Conservation (phyloP, 106 monocot genomes). For the Dendrobium officinale region DNA sequence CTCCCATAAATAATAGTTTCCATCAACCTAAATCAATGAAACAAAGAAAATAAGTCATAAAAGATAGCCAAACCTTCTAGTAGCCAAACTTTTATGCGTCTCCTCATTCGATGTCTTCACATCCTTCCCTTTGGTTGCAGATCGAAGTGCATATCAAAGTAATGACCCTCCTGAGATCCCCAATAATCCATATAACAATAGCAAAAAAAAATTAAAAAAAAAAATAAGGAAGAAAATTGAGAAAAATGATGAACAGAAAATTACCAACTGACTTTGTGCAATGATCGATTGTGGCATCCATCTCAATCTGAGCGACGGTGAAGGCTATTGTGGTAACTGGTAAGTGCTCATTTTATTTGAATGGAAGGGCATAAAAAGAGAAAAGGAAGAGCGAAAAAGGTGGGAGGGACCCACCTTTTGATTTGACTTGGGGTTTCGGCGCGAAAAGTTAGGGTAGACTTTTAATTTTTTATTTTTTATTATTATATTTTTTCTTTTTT, state of each 20-base stretch:
- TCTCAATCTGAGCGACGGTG: background rate
- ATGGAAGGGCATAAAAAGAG: background rate
- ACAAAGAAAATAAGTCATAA: background rate
- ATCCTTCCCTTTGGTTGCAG: constrained; percentile 22
- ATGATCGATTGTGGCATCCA: background rate
- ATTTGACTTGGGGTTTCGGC: background rate
- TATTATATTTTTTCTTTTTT: too few species aligned
- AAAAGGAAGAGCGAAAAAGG: background rate
- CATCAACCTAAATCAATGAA: too few species aligned
- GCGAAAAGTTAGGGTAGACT: background rate
- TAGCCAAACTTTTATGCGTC: background rate
- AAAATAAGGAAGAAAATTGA: background rate
- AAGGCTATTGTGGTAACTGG: too few species aligned
- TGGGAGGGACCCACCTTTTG: background rate
- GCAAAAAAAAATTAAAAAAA: background rate
- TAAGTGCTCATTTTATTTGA: background rate
- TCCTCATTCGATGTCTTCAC: background rate
- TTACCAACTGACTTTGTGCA: background rate
- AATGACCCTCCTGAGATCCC: constrained; percentile 15
- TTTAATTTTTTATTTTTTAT: background rate
- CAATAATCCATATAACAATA: background rate
- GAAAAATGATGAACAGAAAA: background rate
- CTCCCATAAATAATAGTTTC: too few species aligned
- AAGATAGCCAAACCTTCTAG: constrained; percentile 8
- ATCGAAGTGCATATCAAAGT: constrained; percentile 40